These are phyloP conservation scores for Saccharomyces pastorianus DNA, from an alignment of 1,139 yeast genomes.

Conservation along the genomic window DNA sequence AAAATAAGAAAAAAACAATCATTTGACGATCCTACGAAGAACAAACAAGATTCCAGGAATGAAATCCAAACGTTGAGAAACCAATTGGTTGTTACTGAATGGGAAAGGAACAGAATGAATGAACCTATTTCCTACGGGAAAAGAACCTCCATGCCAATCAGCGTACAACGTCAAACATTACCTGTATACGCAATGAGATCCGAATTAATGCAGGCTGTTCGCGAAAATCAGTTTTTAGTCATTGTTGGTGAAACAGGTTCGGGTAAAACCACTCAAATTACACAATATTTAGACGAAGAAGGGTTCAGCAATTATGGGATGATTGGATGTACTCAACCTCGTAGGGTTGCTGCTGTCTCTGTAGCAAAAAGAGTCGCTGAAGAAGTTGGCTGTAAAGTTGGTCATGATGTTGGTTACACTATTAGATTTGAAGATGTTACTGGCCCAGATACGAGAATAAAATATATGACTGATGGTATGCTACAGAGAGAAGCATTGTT, in stretches of 20 bases:
- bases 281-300: slow-evolving; percentile 78
- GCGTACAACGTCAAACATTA: slow-evolving; percentile 60
- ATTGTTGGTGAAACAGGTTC: slow-evolving; percentile 86
- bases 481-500: slow-evolving; percentile 71
- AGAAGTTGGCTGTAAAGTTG: slow-evolving; percentile 65
- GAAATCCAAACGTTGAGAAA: slow-evolving; percentile 21
- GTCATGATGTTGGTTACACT: slow-evolving; percentile 66
- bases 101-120: slow-evolving; percentile 42
- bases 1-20: slow-evolving; percentile 26
- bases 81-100: slow-evolving; percentile 35
- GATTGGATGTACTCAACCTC: slow-evolving; percentile 91
- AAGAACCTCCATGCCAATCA: slow-evolving; percentile 41
- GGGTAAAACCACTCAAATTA: slow-evolving; percentile 44
- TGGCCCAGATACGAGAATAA: slow-evolving; percentile 55
- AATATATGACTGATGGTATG: slow-evolving; percentile 95
- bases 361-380: slow-evolving; percentile 89
- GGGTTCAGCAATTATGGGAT: slow-evolving; percentile 56
- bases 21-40: slow-evolving; percentile 39
- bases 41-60: slow-evolving; percentile 7
- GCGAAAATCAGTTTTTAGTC: slow-evolving; percentile 63
- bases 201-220: slow-evolving; percentile 55
- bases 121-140: slow-evolving; percentile 47
- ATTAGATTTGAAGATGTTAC: slow-evolving; percentile 40
- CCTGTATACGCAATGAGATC: slow-evolving; percentile 69
- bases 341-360: slow-evolving; percentile 94